A percentile compares a stretch with the other conserved stretches of the same genome.
These are phyloP conservation scores for Penstemon eatonii DNA, from an alignment of 257 asterid genomes.

Conservation along the genomic window DNA sequence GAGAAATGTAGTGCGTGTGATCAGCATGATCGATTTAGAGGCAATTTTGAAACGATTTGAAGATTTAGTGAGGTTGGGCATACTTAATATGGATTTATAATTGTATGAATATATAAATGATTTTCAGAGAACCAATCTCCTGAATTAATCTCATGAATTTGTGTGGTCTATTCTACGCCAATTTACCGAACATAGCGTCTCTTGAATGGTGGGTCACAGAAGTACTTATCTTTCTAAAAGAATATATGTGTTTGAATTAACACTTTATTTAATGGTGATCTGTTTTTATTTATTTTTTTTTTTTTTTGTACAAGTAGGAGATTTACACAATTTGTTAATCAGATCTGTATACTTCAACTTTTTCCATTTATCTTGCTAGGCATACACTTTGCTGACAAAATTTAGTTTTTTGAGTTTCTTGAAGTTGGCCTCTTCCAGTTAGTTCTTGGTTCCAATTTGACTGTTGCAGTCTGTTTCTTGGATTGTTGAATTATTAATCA, in stretches of 20 bases:
- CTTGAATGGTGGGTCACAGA: conserved; percentile 1
- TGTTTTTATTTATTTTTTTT: neutral
- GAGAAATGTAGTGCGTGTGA: conserved; percentile 22
- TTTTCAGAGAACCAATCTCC: neutral
- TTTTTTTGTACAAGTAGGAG: neutral
- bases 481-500: conserved; percentile 2
- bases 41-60: conserved; percentile 12
- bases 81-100: neutral
- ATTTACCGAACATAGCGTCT: too few relatives aligned
- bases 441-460: neutral
- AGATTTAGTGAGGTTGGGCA: conserved; percentile 13
- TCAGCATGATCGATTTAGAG: conserved; percentile 20
- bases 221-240: neutral
- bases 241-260: neutral
- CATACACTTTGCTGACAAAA: too few relatives aligned
- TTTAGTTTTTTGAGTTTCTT: neutral
- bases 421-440: neutral
- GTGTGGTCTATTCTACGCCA: neutral
- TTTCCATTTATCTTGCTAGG: too few relatives aligned
- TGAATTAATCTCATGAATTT: neutral
- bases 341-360: too few relatives aligned
- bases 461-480: neutral
- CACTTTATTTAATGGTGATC: conserved; percentile 3
- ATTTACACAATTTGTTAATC: neutral
- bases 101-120: neutral